These are phyloP conservation scores for Magnaporthiopsis incrustans DNA, from an alignment of 2,329 filamentous ascomycete genomes.

Conservation along the genomic window DNA sequence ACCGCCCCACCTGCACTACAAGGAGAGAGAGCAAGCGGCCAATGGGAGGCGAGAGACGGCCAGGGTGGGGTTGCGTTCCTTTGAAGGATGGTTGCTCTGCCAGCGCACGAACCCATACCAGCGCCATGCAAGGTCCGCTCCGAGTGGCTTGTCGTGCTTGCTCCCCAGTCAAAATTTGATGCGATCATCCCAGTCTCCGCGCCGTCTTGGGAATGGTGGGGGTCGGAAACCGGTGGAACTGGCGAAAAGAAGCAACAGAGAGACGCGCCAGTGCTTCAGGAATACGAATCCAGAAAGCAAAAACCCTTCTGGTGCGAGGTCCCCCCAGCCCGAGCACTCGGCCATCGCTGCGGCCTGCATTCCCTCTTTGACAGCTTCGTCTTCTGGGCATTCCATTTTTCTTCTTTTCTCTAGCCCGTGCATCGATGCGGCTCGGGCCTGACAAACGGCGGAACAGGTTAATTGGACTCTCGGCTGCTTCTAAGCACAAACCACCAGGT, in stretches of 20 bases:
- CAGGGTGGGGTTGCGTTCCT: neutral
- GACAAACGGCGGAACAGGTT: no score
- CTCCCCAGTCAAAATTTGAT: neutral
- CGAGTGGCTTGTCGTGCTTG: neutral
- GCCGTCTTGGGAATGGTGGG: neutral
- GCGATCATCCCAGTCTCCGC: neutral
- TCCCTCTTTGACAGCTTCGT: neutral
- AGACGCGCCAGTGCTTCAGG: neutral
- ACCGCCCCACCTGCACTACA: neutral
- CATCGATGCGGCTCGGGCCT: neutral
- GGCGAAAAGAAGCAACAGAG: neutral
- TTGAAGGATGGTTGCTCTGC: conserved; percentile 4
- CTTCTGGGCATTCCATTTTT: no score
- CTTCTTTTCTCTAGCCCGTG: neutral
- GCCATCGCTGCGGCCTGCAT: neutral
- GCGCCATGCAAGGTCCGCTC: neutral
- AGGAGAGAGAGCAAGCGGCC: no score
- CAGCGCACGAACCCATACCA: neutral
- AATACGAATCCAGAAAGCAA: neutral
- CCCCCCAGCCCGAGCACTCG: no score
- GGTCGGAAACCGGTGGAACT: neutral
- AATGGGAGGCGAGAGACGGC: neutral
- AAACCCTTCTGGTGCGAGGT: neutral
- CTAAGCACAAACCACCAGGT: neutral
- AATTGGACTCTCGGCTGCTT: neutral